Percentiles rank a stretch among this genome's conserved stretches.
These are phyloP conservation scores for Chytriomyces confervae DNA, from an alignment of 192 early-diverging fungal species.

Conservation along the genomic window DNA sequence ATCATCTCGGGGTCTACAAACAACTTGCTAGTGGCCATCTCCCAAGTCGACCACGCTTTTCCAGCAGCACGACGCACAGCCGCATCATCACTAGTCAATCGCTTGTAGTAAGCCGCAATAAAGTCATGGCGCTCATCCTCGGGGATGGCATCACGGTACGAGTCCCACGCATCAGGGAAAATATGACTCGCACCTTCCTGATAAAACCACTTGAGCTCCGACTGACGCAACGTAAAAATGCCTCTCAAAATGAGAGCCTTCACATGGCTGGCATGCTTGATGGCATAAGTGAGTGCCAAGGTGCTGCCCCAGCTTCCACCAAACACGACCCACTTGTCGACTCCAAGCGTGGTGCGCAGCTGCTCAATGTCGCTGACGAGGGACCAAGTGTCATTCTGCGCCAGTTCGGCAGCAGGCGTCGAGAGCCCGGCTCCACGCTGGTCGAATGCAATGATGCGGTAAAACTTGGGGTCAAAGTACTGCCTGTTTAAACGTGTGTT, in stretches of 20 bases:
- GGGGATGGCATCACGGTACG: constrained; percentile 65
- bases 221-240: constrained; percentile 59
- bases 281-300: constrained; percentile 64
- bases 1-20: constrained; percentile 58
- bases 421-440: constrained; percentile 73
- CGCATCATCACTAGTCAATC: constrained; percentile 60
- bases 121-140: constrained; percentile 65
- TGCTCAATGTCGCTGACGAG: constrained; percentile 71
- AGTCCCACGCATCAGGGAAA: constrained; percentile 69
- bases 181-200: constrained; percentile 69
- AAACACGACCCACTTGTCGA: constrained; percentile 79
- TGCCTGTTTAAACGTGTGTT: constrained; percentile 19
- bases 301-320: constrained; percentile 75
- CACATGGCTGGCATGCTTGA: constrained; percentile 62
- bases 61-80: constrained; percentile 57
- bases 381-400: constrained; percentile 72
- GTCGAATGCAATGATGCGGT: constrained; percentile 71
- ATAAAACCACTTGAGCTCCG: constrained; percentile 71
- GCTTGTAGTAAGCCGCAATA: constrained; percentile 70
- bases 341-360: constrained; percentile 55
- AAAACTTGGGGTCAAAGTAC: constrained; percentile 64
- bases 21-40: constrained; percentile 62
- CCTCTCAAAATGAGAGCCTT: constrained; percentile 73
- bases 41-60: constrained; percentile 64
- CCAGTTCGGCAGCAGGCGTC: constrained; percentile 66